Base-by-base conservation (phyloP, 768 basidiomycete genomes). In the Mycena sanguinolenta region DNA sequence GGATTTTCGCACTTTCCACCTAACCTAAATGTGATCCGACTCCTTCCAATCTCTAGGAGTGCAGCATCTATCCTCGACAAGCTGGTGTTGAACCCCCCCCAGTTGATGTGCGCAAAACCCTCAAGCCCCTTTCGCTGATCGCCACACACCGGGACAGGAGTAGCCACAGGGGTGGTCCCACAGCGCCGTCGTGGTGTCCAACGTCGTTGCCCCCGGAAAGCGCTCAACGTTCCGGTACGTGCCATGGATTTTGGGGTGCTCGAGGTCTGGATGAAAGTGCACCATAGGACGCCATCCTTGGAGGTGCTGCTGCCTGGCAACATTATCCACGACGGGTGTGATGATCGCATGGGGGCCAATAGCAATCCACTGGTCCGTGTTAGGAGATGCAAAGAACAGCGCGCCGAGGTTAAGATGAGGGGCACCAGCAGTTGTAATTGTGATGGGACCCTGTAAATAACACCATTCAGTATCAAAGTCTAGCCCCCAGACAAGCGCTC, bases 1-100 rank as follows among this genome's bases (percentile, higher is more conserved):
- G n/a, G n/a, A n/a, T n/a, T n/a, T n/a, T n/a, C n/a, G n/a, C n/a
- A n/a, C n/a, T n/a, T n/a, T n/a, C 32, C 32, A 34, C 32, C 32
- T 10, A 34, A 34, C 6, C 6, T 34, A 10, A 34, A 34, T 4
- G 32, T 34, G 6, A 34, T 4, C 10, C 32, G 32, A 5, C 6
- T 34, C 4, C 10, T 4, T 4, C 32, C 32, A 34, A 34, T 34
- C 6, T 34, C 32, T 4, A 34, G 6, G 6, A 34, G 10, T 10
- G 32, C 32, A 10, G 32, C 10, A 4, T 34, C 32, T 34, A 34
- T 10, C 32, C 4, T 34, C 32, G 6, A 34, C 32, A n/a, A n/a
- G n/a, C n/a, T n/a, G n/a, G n/a, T n/a, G n/a, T n/a, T n/a, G n/a
- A 46, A 17, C 1, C 60, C 60, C 19, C 60, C 60, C 60, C 60